A percentile compares a stretch with the other conserved stretches of the same genome.
phyloP scores from a whole-genome alignment of 2,329 filamentous ascomycete genomes.

The Hymenotorrendiella dingleyae region DNA sequence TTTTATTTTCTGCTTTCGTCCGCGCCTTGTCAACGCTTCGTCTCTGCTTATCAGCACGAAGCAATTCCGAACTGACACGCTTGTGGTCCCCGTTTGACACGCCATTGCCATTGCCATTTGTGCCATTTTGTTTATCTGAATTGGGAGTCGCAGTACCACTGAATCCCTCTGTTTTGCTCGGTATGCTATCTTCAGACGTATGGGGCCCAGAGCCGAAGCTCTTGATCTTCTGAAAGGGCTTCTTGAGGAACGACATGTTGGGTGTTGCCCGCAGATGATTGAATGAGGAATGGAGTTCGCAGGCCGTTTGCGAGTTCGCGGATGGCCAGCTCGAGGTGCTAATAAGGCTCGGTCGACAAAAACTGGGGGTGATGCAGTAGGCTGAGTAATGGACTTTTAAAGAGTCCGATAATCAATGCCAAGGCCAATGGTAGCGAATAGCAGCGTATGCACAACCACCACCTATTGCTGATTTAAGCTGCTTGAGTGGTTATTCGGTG shows the following conservation, averaged over 20 bases:
- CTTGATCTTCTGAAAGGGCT: slow-evolving; percentile 24
- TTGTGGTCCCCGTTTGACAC: slow-evolving; percentile 5
- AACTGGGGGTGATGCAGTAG: background rate
- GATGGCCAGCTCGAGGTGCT: too few species aligned
- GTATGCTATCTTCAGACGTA: slow-evolving; percentile 5
- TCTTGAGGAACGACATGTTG: slow-evolving; percentile 28
- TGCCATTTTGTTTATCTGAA: slow-evolving; percentile 1
- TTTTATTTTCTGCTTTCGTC: slow-evolving; percentile 22
- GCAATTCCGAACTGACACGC: slow-evolving; percentile 21
- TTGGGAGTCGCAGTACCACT: slow-evolving; percentile 5
- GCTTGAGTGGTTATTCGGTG: too few species aligned
- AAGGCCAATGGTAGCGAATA: background rate
- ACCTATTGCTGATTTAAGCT: too few species aligned
- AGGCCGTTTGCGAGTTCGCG: too few species aligned
- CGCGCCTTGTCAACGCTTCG: slow-evolving; percentile 25
- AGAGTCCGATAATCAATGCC: background rate
- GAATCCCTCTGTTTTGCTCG: slow-evolving; percentile 13
- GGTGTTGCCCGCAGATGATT: too few species aligned
- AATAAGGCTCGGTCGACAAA: slow-evolving; percentile 1
- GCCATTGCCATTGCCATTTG: slow-evolving; percentile 3
- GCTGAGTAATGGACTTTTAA: slow-evolving; percentile 4
- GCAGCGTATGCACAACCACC: too few species aligned
- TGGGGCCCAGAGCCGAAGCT: slow-evolving; percentile 8
- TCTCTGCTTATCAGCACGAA: slow-evolving; percentile 17
- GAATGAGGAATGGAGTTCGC: too few species aligned